A percentile compares a stretch with the other conserved stretches of the same genome.
These are phyloP conservation scores for Apophysomyces trapeziformis DNA, from an alignment of 371 early-diverging fungal genomes.

Conservation along the genomic window DNA sequence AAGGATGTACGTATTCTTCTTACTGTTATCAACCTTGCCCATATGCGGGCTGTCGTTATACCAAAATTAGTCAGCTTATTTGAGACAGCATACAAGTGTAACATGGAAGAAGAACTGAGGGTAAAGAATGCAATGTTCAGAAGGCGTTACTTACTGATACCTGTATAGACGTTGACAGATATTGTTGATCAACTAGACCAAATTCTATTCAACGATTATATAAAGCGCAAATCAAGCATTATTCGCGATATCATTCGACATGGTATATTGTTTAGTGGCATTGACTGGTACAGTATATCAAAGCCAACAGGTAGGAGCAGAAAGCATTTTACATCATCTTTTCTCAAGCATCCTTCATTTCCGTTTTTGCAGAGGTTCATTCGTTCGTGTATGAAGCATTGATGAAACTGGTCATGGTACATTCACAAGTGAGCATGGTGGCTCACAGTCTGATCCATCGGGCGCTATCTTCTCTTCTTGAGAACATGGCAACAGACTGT, in stretches of 20 bases:
- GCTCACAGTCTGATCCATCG: constrained; percentile 76
- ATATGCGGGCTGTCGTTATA: constrained; percentile 67
- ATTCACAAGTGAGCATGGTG: constrained; percentile 85
- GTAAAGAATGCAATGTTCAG: constrained; percentile 34
- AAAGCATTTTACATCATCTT: background rate
- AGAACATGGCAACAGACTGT: constrained; percentile 76
- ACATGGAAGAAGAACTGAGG: constrained; percentile 68
- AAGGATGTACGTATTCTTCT: constrained; percentile 76
- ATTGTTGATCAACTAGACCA: constrained; percentile 74
- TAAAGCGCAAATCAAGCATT: constrained; percentile 71
- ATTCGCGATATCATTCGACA: constrained; percentile 73
- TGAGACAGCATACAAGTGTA: constrained; percentile 67
- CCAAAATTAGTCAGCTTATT: constrained; percentile 76
- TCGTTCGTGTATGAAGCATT: constrained; percentile 89
- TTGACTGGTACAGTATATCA: constrained; percentile 83
- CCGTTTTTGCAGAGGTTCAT: constrained; percentile 70
- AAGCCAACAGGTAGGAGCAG: constrained; percentile 68
- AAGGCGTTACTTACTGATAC: background rate
- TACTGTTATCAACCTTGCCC: constrained; percentile 81
- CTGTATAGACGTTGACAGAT: constrained; percentile 58
- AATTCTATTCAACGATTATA: constrained; percentile 82
- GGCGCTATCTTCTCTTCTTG: constrained; percentile 73
- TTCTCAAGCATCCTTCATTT: background rate
- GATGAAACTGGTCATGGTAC: constrained; percentile 87
- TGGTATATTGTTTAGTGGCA: constrained; percentile 83